Conservation (phyloP, 2,329 filamentous ascomycete genomes). For the Cladophialophora bantiana region DNA sequence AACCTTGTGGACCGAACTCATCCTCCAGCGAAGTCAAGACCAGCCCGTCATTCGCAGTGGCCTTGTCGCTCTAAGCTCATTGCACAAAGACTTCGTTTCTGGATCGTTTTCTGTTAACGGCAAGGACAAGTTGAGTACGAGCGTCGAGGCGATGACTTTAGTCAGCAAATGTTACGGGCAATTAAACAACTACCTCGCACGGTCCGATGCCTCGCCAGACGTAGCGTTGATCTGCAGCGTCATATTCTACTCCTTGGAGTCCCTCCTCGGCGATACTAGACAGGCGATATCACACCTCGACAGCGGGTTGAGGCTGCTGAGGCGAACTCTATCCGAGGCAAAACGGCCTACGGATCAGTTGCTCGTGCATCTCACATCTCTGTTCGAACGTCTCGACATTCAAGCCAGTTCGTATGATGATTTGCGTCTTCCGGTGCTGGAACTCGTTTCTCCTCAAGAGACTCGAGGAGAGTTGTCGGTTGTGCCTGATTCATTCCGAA, state of each 20-base stretch:
- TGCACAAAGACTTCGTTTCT: slow-evolving; percentile 60
- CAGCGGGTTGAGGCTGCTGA: slow-evolving; percentile 33
- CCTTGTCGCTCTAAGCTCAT: slow-evolving; percentile 68
- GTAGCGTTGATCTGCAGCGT: slow-evolving; percentile 42
- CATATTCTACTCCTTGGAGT: slow-evolving; percentile 42
- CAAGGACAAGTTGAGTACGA: neutral
- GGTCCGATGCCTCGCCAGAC: slow-evolving; percentile 33
- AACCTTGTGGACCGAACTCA: slow-evolving; percentile 69
- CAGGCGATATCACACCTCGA: slow-evolving; percentile 42
- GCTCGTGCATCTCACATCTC: neutral
- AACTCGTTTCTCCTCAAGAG: slow-evolving; percentile 23
- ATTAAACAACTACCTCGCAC: slow-evolving; percentile 37
- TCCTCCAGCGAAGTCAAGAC: slow-evolving; percentile 68
- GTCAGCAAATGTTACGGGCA: slow-evolving; percentile 42
- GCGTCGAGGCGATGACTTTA: slow-evolving; percentile 21
- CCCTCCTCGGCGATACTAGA: slow-evolving; percentile 38
- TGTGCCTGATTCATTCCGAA: slow-evolving; percentile 11
- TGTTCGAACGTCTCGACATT: slow-evolving; percentile 35
- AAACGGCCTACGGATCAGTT: neutral
- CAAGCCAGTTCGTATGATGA: slow-evolving; percentile 39
- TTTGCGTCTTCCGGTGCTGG: slow-evolving; percentile 28
- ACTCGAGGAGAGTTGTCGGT: neutral
- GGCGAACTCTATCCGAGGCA: neutral
- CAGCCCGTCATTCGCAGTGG: slow-evolving; percentile 68
- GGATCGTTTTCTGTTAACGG: neutral